Percentiles rank a stretch among this genome's conserved stretches.
phyloP scores from a whole-genome alignment of 1,284 basidiomycete species.

The Leccinum pachyderme region DNA sequence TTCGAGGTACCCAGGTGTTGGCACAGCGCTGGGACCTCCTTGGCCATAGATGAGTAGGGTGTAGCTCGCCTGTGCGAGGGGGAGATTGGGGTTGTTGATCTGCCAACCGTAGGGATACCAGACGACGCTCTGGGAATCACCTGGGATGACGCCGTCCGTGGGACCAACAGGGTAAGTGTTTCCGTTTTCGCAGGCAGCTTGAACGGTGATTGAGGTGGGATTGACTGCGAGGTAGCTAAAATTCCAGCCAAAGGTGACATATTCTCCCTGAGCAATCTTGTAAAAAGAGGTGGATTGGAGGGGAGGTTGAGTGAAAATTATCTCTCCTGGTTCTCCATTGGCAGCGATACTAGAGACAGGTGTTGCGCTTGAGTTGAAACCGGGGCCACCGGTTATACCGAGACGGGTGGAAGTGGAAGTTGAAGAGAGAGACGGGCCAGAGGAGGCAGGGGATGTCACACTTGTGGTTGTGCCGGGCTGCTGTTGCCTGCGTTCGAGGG shows the following conservation, averaged over 20 bases:
- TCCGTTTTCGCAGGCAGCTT: slow-evolving; percentile 81
- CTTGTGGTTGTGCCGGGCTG: slow-evolving; percentile 7
- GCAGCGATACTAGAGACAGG: slow-evolving; percentile 42
- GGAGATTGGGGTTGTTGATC: slow-evolving; percentile 58
- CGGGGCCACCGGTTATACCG: slow-evolving; percentile 30
- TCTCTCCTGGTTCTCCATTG: slow-evolving; percentile 60
- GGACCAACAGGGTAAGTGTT: slow-evolving; percentile 88
- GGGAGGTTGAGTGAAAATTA: slow-evolving; percentile 78
- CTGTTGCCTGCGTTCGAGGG: slow-evolving; percentile 21
- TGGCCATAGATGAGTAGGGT: slow-evolving; percentile 80
- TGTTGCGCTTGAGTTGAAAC: slow-evolving; percentile 22
- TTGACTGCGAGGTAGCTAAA: slow-evolving; percentile 68
- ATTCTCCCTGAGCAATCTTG: slow-evolving; percentile 77
- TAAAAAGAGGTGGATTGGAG: slow-evolving; percentile 80
- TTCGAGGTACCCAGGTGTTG: slow-evolving; percentile 64
- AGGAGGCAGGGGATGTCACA: neutral
- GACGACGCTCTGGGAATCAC: slow-evolving; percentile 65
- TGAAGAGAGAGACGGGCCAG: slow-evolving; percentile 1
- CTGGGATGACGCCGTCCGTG: slow-evolving; percentile 68
- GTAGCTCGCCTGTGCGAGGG: slow-evolving; percentile 74
- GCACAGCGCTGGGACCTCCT: slow-evolving; percentile 61
- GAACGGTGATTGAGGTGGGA: slow-evolving; percentile 75
- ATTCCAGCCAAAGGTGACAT: slow-evolving; percentile 92
- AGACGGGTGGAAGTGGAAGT: neutral
- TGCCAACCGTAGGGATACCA: slow-evolving; percentile 86